Percentiles rank a stretch among this genome's conserved stretches.
Evolutionary conservation across 108 stramenopile genomes (phyloP).

Genomic region (Cylindrotheca closterium): DNA sequence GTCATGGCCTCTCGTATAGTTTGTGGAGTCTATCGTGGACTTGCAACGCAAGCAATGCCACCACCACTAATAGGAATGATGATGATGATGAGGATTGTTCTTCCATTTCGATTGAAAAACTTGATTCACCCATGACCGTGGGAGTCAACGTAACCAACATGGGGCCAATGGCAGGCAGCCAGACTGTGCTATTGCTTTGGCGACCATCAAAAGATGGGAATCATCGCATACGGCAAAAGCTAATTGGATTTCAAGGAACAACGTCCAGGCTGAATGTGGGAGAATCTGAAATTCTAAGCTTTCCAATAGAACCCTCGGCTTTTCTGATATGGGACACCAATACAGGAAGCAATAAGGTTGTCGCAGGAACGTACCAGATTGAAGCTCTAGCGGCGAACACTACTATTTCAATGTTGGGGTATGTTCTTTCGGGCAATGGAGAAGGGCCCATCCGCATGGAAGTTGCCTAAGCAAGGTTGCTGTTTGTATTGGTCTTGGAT

Average conservation of each 20-base stretch:
- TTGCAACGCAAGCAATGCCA: not conserved
- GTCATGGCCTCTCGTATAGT: conserved; percentile 53
- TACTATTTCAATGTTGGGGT: too few relatives aligned
- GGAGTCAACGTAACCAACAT: conserved; percentile 25
- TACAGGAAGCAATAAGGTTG: not conserved
- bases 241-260: conserved; percentile 23
- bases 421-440: too few relatives aligned
- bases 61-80: not conserved
- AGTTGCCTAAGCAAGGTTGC: too few relatives aligned
- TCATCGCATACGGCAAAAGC: conserved; percentile 14
- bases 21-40: conserved; percentile 19
- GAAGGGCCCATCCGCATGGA: too few relatives aligned
- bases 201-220: not conserved
- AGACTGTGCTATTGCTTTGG: conserved; percentile 45
- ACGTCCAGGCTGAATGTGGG: conserved; percentile 10
- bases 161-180: conserved; percentile 33
- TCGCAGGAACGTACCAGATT: too few relatives aligned
- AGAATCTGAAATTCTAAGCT: conserved; percentile 13
- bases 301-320: conserved; percentile 5
- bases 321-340: conserved; percentile 19
- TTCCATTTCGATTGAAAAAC: not conserved
- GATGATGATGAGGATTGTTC: not conserved
- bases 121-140: not conserved
- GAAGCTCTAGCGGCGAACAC: too few relatives aligned
- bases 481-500: conserved; percentile 1